Evolutionary conservation across 2,329 filamentous ascomycete species (phyloP).

Genomic region (Leptographium wingfieldii): DNA sequence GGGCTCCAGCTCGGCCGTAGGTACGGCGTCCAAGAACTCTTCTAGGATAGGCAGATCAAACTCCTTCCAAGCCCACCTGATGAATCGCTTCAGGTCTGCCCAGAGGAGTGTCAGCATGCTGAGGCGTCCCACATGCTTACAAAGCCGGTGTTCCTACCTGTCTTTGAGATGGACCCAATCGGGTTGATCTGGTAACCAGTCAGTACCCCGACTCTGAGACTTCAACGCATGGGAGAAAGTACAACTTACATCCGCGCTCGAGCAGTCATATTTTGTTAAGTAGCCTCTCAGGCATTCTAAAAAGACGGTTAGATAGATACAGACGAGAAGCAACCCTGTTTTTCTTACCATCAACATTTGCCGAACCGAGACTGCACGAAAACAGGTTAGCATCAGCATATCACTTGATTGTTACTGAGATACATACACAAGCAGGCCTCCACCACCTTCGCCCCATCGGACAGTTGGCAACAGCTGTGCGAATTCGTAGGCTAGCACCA

Average conservation of each 20-base stretch:
- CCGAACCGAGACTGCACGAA: slow-evolving; percentile 10
- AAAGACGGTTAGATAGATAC: slow-evolving; percentile 19
- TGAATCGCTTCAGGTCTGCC: slow-evolving; percentile 60
- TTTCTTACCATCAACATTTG: slow-evolving; percentile 17
- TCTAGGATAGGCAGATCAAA: slow-evolving; percentile 53
- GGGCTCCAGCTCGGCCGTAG: slow-evolving; percentile 52
- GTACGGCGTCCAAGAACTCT: slow-evolving; percentile 50
- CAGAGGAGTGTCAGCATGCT: background rate
- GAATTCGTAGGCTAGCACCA: slow-evolving; percentile 48
- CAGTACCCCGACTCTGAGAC: no score
- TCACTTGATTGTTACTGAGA: no score
- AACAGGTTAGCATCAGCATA: background rate
- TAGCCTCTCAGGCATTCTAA: slow-evolving; percentile 27
- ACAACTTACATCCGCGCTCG: slow-evolving; percentile 4
- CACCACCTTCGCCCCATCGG: slow-evolving; percentile 11
- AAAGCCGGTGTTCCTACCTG: background rate
- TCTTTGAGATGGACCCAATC: slow-evolving; percentile 47
- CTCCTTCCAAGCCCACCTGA: slow-evolving; percentile 45
- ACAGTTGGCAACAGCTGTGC: slow-evolving; percentile 11
- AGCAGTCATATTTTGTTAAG: slow-evolving; percentile 59
- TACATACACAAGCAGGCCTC: slow-evolving; percentile 11
- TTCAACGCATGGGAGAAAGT: background rate
- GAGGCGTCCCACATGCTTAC: background rate
- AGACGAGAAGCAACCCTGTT: slow-evolving; percentile 1
- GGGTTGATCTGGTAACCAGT: slow-evolving; percentile 35